A percentile compares a stretch with the other conserved stretches of the same genome.
Conservation (phyloP, 164 flowering plant genomes). For the Houttuynia cordata region DNA sequence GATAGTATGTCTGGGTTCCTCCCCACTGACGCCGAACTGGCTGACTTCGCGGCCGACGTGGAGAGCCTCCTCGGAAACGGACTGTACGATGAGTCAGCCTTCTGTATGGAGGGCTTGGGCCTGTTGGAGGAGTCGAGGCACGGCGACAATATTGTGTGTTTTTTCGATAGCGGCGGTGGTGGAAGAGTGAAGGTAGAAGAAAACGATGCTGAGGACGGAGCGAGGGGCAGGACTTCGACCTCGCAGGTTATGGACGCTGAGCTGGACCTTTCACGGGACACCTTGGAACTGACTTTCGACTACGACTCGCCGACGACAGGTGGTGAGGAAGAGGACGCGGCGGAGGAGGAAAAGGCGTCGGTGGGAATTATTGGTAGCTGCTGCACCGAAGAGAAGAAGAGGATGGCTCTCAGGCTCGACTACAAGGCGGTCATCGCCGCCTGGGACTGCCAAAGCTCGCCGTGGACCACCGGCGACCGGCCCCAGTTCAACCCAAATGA, state of each 20-base stretch:
- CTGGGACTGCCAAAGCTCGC: constrained; percentile 63
- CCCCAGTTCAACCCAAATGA: constrained; percentile 45
- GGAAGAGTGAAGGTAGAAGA: constrained; percentile 28
- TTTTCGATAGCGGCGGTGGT: constrained; percentile 9
- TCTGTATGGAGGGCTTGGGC: constrained; percentile 64
- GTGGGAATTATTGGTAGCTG: background rate
- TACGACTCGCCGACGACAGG: constrained; percentile 31
- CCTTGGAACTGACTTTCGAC: constrained; percentile 52
- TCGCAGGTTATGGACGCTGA: constrained; percentile 16
- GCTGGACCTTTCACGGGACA: constrained; percentile 28
- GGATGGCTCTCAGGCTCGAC: constrained; percentile 38
- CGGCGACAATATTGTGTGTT: constrained; percentile 6
- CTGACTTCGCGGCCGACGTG: constrained; percentile 80
- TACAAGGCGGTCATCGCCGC: constrained; percentile 56
- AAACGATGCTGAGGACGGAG: background rate
- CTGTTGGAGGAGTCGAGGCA: constrained; percentile 30
- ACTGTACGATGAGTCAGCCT: constrained; percentile 42
- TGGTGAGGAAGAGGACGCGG: constrained; percentile 38
- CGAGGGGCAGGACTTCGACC: background rate
- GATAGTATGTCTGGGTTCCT: constrained; percentile 26
- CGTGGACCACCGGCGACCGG: constrained; percentile 65
- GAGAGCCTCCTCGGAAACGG: constrained; percentile 66
- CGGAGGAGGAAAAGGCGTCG: constrained; percentile 1
- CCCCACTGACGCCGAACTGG: constrained; percentile 68
- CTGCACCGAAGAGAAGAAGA: constrained; percentile 14